Conservation (phyloP, 176 grass and related monocot species). For the Canna indica region DNA sequence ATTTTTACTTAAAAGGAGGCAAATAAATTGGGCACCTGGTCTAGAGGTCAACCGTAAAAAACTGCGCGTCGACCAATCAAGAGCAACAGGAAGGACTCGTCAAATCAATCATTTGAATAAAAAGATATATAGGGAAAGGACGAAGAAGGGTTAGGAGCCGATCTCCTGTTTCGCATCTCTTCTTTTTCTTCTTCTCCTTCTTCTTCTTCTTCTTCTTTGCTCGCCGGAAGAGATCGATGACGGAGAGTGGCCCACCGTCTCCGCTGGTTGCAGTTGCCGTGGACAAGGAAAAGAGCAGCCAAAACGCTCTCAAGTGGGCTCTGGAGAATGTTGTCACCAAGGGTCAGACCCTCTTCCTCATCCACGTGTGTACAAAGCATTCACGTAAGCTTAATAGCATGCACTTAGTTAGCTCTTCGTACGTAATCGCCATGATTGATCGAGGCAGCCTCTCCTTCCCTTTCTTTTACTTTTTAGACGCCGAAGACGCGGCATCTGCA, state of each 20-base stretch:
- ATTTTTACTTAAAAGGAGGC: too few species aligned
- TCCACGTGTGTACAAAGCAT: background rate
- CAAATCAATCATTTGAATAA: background rate
- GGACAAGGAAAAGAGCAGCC: slow-evolving; percentile 5
- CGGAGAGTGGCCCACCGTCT: background rate
- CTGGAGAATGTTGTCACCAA: background rate
- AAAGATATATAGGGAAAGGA: background rate
- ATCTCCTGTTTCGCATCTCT: background rate
- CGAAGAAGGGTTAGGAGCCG: background rate
- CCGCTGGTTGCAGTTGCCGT: background rate
- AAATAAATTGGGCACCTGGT: too few species aligned
- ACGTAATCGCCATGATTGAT: too few species aligned
- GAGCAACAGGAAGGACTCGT: background rate
- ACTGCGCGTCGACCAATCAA: background rate
- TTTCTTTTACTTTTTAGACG: background rate
- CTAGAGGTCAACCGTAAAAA: background rate
- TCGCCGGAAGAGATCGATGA: background rate
- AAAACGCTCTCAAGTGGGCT: background rate
- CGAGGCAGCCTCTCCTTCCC: background rate
- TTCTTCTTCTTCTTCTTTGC: background rate
- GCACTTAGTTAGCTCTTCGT: too few species aligned
- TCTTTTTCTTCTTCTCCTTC: background rate
- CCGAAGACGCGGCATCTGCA: background rate
- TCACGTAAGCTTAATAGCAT: background rate
- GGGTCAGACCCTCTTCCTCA: background rate